Base-by-base conservation (phyloP, 805 yeast species). In the Metschnikowia proteae region DNA sequence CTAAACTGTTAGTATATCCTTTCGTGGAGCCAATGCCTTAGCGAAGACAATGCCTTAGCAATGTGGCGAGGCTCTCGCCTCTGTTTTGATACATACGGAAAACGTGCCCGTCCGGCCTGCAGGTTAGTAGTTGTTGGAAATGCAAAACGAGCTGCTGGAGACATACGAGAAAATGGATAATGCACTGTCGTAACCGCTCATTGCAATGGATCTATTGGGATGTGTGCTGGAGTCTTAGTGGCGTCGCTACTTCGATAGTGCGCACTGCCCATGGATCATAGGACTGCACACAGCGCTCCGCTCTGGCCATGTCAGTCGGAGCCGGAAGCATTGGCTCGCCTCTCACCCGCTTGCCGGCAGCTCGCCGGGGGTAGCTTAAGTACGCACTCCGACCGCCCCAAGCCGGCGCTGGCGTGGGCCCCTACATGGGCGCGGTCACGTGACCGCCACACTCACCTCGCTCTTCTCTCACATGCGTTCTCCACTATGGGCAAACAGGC, bases 171-270 rank as follows among this genome's bases (percentile, higher is more conserved):
- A 92, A 68, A 92, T 95, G 54, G 97, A 91, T 61, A 92, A 80
- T 49, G 99, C 99, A 80, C 98, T 83, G 71, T 92, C 99, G 96
- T 92, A 92, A 54, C 99, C 98, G 79, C 97, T 88, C 99, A 92
- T 92, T 34, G 43, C 25, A 27, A 17, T 37, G 38, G 38, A 32
- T 43, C 45, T 27, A 33, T 27, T 5, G 32, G 7, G 36, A 43
- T 33, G 42, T 35, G 36, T 34, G 37, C 17, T 6, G 38, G 31
- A 9, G 38, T 1, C 17, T 17, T 42, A 42, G 33, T 48, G 47
- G 51, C 46, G 51, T 39, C 48, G 47, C 40, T 39, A 28, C 43
- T 28, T 28, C 26, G 42, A 26, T 42, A 36, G 49, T 42, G 49
- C 49, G 49, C 38, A 41, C 33, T 31, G 25, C n/a, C 39, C 31